Percentiles rank a stretch among this genome's conserved stretches.
Conservation (phyloP, 2,329 filamentous ascomycete genomes). For the Plectosphaerella plurivora region DNA sequence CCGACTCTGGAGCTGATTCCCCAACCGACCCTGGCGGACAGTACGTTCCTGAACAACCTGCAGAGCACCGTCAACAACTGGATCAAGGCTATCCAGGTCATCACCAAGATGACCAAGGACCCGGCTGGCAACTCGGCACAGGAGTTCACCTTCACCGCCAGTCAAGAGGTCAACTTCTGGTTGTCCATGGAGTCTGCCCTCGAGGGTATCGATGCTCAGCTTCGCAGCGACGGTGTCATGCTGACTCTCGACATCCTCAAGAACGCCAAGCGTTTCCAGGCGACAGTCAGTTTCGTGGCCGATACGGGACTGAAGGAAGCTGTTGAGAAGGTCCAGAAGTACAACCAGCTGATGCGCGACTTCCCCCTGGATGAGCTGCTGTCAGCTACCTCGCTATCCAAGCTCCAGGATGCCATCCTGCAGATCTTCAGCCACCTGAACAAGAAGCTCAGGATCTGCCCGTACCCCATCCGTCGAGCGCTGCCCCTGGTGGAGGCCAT, state of each 20-base stretch:
- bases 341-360: slow-evolving; percentile 98
- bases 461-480: slow-evolving; percentile 88
- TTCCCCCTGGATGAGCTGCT: slow-evolving; percentile 94
- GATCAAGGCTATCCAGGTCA: slow-evolving; percentile 97
- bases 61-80: slow-evolving; percentile 93
- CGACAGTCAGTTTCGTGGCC: slow-evolving; percentile 91
- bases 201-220: slow-evolving; percentile 84
- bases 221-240: slow-evolving; percentile 81
- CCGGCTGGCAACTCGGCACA: slow-evolving; percentile 56
- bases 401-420: slow-evolving; percentile 82
- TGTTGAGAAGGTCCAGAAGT: slow-evolving; percentile 94
- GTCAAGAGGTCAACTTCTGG: slow-evolving; percentile 99
- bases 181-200: slow-evolving; percentile 92
- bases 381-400: slow-evolving; percentile 82
- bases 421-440: slow-evolving; percentile 94
- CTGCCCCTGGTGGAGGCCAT: slow-evolving; percentile 95
- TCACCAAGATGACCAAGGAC: slow-evolving; percentile 91
- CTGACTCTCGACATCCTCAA: slow-evolving; percentile 93
- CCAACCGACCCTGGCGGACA: slow-evolving; percentile 73
- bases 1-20: slow-evolving; percentile 78
- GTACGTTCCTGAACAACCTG: slow-evolving; percentile 86
- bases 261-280: slow-evolving; percentile 96
- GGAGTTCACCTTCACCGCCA: slow-evolving; percentile 62
- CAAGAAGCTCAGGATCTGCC: slow-evolving; percentile 94
- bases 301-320: slow-evolving; percentile 96